A percentile compares a stretch with the other conserved stretches of the same genome.
These are phyloP conservation scores for Fraxinus pennsylvanica DNA, from an alignment of 257 asterid genomes.

Conservation along the genomic window DNA sequence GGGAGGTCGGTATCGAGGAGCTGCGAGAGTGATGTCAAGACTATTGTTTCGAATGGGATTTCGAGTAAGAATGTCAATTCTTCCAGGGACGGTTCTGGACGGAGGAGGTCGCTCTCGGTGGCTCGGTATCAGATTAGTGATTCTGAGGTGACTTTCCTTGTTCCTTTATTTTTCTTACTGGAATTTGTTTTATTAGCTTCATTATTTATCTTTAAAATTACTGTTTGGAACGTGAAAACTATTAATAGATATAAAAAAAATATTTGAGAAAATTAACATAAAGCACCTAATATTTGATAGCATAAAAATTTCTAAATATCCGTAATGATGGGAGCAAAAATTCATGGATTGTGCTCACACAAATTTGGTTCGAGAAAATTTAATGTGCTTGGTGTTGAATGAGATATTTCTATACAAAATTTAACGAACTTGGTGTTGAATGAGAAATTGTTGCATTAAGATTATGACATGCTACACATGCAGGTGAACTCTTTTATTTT, in stretches of 20 bases:
- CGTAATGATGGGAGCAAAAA: not conserved
- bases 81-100: constrained; percentile 44
- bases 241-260: not conserved
- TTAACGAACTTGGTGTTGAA: not conserved
- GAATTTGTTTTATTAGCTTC: not conserved
- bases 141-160: constrained; percentile 56
- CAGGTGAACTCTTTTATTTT: too few relatives aligned
- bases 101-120: constrained; percentile 73
- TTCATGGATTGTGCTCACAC: not conserved
- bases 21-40: constrained; percentile 31
- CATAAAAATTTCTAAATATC: not conserved
- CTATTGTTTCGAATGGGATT: constrained; percentile 28
- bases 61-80: constrained; percentile 34
- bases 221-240: not conserved
- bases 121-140: constrained; percentile 63
- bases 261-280: not conserved
- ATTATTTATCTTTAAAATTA: not conserved
- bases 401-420: not conserved
- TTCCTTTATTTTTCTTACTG: not conserved
- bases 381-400: not conserved
- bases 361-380: not conserved
- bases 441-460: not conserved
- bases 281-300: constrained; percentile 9
- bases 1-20: constrained; percentile 78
- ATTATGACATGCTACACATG: too few relatives aligned